Conservation (phyloP, 805 yeast species). For the Kuraishia borneana region DNA sequence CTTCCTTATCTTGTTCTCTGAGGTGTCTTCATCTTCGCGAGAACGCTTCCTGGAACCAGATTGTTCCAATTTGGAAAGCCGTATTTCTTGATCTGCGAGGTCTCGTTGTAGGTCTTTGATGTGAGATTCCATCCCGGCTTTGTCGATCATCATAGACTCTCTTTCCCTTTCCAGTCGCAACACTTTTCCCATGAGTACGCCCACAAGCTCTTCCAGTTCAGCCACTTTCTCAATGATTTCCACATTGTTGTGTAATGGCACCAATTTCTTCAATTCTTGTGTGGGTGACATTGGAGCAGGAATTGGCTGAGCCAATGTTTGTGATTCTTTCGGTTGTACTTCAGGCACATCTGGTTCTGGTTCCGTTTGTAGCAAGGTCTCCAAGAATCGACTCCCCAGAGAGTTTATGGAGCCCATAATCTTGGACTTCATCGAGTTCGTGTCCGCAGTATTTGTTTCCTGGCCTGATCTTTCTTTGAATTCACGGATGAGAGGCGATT, state of each 20-base stretch:
- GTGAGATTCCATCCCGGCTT: background rate
- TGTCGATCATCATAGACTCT: conserved; percentile 4
- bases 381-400: background rate
- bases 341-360: background rate
- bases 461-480: too few relatives aligned
- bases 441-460: too few relatives aligned
- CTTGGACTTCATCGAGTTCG: background rate
- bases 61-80: background rate
- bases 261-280: background rate
- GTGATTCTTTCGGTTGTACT: background rate
- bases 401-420: background rate
- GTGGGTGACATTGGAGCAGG: background rate
- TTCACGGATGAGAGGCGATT: too few relatives aligned
- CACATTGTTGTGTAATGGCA: background rate
- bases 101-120: background rate
- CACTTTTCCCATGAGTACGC: conserved; percentile 3
- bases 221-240: background rate
- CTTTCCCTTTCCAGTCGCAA: conserved; percentile 5
- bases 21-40: conserved; percentile 2
- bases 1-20: background rate
- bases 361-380: background rate
- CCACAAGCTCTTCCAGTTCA: background rate
- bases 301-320: background rate
- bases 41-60: background rate
- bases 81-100: background rate